phyloP scores from a whole-genome alignment of 1,139 yeast species.

The Suhomyces yuchorum region DNA sequence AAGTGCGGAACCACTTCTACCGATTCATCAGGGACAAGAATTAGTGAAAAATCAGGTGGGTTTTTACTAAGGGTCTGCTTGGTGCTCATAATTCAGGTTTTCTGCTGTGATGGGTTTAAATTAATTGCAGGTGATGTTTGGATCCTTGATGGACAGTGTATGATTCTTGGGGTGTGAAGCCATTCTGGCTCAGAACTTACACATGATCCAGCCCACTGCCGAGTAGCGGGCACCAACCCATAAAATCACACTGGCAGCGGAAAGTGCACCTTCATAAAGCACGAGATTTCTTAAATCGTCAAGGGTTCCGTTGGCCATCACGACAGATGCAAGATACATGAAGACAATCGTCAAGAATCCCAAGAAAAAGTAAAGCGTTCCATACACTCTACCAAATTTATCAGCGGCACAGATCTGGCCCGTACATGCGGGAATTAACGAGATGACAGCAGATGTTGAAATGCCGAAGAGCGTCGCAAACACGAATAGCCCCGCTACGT shows the following conservation, averaged over 20 bases:
- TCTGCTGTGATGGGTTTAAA: background rate
- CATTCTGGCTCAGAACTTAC: slow-evolving; percentile 9
- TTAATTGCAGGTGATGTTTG: too few species aligned
- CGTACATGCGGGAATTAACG: slow-evolving; percentile 36
- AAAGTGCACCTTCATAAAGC: slow-evolving; percentile 29
- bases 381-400: slow-evolving; percentile 34
- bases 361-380: slow-evolving; percentile 32
- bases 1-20: background rate
- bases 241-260: slow-evolving; percentile 21
- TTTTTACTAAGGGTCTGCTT: background rate
- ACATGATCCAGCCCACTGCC: slow-evolving; percentile 13
- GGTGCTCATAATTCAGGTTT: background rate
- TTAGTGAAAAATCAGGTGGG: background rate
- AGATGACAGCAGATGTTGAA: slow-evolving; percentile 30
- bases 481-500: slow-evolving; percentile 26
- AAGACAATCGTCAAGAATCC: slow-evolving; percentile 34
- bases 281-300: slow-evolving; percentile 14
- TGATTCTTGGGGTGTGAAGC: too few species aligned
- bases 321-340: slow-evolving; percentile 40
- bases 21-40: background rate
- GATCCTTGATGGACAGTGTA: too few species aligned
- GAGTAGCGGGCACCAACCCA: slow-evolving; percentile 14
- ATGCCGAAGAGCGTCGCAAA: slow-evolving; percentile 32
- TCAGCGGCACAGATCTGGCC: slow-evolving; percentile 32
- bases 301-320: slow-evolving; percentile 17